A percentile compares a stretch with the other conserved stretches of the same genome.
Conservation (phyloP, 2,329 filamentous ascomycete genomes). For the Cytospora schulzeri region DNA sequence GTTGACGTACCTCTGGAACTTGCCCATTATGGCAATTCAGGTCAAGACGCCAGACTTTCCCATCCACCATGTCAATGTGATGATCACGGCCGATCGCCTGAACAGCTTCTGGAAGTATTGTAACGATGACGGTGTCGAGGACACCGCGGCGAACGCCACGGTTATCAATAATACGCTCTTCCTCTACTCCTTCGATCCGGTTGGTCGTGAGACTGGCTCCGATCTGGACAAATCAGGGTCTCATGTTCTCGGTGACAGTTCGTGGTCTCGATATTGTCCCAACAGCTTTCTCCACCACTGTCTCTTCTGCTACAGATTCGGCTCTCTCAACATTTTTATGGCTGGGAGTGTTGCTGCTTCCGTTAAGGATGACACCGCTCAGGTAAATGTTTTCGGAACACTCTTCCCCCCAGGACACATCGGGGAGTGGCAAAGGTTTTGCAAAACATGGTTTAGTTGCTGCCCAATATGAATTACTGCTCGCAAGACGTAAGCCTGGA, state of each 20-base stretch:
- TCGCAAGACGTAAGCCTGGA: background rate
- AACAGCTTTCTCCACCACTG: background rate
- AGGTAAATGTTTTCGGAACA: background rate
- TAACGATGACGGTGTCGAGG: too few relatives aligned
- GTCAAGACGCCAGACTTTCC: background rate
- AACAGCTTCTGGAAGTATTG: background rate
- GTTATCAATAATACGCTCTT: background rate
- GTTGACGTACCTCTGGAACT: constrained; percentile 6
- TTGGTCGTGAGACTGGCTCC: background rate
- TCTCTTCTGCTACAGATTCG: background rate
- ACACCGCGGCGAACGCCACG: background rate
- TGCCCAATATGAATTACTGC: background rate
- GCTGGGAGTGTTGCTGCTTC: background rate
- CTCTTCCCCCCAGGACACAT: background rate
- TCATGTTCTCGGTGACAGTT: background rate
- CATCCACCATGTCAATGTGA: background rate
- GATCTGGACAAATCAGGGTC: background rate
- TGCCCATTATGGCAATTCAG: background rate
- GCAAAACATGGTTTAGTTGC: background rate
- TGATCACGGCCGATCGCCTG: constrained; percentile 5
- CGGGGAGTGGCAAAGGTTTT: background rate
- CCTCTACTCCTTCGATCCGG: background rate
- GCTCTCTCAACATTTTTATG: background rate
- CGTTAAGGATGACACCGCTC: background rate
- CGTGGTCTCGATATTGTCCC: background rate